Percentiles rank a stretch among this genome's conserved stretches.
Conservation (phyloP, 2,329 filamentous ascomycete genomes). For the Malbranchea cinnamomea region DNA sequence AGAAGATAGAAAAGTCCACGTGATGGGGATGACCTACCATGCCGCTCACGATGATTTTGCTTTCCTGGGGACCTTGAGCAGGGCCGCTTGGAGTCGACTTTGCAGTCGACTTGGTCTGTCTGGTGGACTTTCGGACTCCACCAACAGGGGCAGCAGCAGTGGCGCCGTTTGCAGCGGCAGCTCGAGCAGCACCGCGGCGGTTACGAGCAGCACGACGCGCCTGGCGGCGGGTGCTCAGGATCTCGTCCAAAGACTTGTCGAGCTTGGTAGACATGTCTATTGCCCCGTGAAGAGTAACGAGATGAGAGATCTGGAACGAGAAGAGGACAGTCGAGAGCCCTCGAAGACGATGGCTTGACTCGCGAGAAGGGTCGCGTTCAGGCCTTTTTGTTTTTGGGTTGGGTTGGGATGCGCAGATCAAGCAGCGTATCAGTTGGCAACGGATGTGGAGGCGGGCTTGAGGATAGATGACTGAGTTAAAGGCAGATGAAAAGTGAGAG, state of each 20-base stretch:
- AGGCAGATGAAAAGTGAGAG: too few species aligned
- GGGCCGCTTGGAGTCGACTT: slow-evolving; percentile 50
- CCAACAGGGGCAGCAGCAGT: slow-evolving; percentile 57
- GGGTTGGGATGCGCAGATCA: too few species aligned
- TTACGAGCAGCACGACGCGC: slow-evolving; percentile 34
- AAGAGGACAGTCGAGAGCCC: slow-evolving; percentile 1
- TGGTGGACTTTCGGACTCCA: slow-evolving; percentile 68
- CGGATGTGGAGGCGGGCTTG: too few species aligned
- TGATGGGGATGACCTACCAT: slow-evolving; percentile 50
- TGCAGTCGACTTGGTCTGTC: slow-evolving; percentile 25
- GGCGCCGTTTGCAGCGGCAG: slow-evolving; percentile 16
- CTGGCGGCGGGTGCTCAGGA: slow-evolving; percentile 62
- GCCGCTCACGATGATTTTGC: slow-evolving; percentile 98
- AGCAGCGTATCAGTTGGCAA: too few species aligned
- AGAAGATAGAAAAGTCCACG: slow-evolving; percentile 5
- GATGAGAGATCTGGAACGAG: background rate
- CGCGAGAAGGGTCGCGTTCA: too few species aligned
- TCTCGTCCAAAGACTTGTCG: slow-evolving; percentile 93
- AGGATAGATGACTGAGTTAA: too few species aligned
- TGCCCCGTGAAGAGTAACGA: too few species aligned
- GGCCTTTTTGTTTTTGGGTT: too few species aligned
- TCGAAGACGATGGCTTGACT: background rate
- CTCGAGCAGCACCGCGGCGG: slow-evolving; percentile 25
- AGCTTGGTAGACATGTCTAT: slow-evolving; percentile 80
- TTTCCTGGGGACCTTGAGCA: slow-evolving; percentile 50